Evolutionary conservation across 1,284 basidiomycete genomes (phyloP).

Genomic region (Takashimella tepidaria): DNA sequence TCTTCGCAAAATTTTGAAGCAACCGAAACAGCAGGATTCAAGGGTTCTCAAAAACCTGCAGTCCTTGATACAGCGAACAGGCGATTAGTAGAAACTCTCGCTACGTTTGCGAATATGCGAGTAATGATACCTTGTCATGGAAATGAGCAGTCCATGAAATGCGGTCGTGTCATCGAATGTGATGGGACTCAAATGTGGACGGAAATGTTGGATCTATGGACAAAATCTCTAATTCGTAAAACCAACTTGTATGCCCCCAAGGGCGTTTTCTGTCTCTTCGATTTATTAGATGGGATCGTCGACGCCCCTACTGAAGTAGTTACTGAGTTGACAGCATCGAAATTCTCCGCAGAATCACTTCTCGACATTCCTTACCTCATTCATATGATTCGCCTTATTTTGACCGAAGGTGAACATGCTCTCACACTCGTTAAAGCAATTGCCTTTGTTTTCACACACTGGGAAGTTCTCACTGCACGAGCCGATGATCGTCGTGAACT

Average conservation of each 20-base stretch:
- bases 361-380: conserved; percentile 51
- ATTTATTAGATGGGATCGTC: conserved; percentile 46
- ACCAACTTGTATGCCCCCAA: conserved; percentile 52
- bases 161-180: conserved; percentile 37
- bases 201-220: conserved; percentile 50
- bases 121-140: conserved; percentile 29
- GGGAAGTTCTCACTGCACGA: conserved; percentile 50
- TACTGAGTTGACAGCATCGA: conserved; percentile 7
- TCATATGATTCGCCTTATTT: conserved; percentile 47
- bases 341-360: conserved; percentile 20
- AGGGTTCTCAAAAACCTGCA: conserved; percentile 50
- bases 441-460: conserved; percentile 52
- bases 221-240: conserved; percentile 48
- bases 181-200: conserved; percentile 48
- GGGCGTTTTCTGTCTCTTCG: conserved; percentile 51
- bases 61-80: conserved; percentile 53
- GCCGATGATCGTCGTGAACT: conserved; percentile 48
- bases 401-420: conserved; percentile 52
- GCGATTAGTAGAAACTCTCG: conserved; percentile 49
- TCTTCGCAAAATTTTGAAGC: conserved; percentile 48
- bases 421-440: conserved; percentile 51
- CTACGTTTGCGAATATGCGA: conserved; percentile 45
- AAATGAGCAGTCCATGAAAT: too few species aligned
- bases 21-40: conserved; percentile 51
- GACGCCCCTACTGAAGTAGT: conserved; percentile 38